Percentiles rank a stretch among this genome's conserved stretches.
These are phyloP conservation scores for Neurospora sp. DNA, from an alignment of 495 filamentous ascomycete species.

Conservation along the genomic window DNA sequence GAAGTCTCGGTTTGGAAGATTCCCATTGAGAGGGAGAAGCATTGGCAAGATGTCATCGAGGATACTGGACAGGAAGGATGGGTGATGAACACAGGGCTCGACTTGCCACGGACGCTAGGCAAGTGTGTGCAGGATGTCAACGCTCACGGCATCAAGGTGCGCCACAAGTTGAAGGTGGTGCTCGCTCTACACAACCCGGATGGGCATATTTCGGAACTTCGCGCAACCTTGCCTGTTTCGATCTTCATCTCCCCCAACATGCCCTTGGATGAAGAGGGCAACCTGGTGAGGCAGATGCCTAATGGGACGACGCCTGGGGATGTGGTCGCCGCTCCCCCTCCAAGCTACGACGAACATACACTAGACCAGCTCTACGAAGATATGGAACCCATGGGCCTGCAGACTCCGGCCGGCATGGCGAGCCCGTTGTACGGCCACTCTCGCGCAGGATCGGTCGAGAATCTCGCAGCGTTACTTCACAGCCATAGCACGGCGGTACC, in stretches of 20 bases:
- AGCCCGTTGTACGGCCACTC: slow-evolving; percentile 72
- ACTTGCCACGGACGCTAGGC: slow-evolving; percentile 66
- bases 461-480: slow-evolving; percentile 45
- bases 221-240: slow-evolving; percentile 74
- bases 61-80: slow-evolving; percentile 66
- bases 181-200: slow-evolving; percentile 89
- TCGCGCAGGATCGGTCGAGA: slow-evolving; percentile 67
- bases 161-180: slow-evolving; percentile 78
- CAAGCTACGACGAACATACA: slow-evolving; percentile 76
- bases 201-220: slow-evolving; percentile 84
- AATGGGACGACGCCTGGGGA: slow-evolving; percentile 22
- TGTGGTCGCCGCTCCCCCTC: slow-evolving; percentile 56
- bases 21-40: slow-evolving; percentile 45
- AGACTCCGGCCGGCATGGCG: slow-evolving; percentile 59
- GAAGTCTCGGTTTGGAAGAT: slow-evolving; percentile 55
- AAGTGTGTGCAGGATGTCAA: slow-evolving; percentile 82
- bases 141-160: slow-evolving; percentile 69
- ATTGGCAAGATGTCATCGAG: slow-evolving; percentile 58
- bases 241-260: slow-evolving; percentile 92
- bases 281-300: slow-evolving; percentile 47
- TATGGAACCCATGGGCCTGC: slow-evolving; percentile 62
- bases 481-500: slow-evolving; percentile 38
- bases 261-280: slow-evolving; percentile 71
- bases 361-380: slow-evolving; percentile 86
- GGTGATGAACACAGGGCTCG: slow-evolving; percentile 55